Percentiles rank a stretch among this genome's conserved stretches.
Conservation (phyloP, 2,329 filamentous ascomycete species). For the Purpureocillium lavendulum region DNA sequence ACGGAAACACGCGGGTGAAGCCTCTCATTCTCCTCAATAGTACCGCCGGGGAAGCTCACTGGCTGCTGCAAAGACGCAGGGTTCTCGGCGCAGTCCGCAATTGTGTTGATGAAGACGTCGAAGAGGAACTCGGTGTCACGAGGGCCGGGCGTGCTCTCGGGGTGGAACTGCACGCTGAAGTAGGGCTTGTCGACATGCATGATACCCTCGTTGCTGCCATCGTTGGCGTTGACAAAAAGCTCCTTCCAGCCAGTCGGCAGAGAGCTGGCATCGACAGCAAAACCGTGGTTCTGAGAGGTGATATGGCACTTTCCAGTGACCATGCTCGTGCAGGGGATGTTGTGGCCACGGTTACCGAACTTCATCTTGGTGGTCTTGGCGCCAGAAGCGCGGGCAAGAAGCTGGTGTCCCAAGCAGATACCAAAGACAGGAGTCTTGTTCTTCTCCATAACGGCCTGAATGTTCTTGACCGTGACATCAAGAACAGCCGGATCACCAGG, state of each 20-base stretch:
- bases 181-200: constrained; percentile 77
- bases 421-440: constrained; percentile 85
- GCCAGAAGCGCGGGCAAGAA: constrained; percentile 80
- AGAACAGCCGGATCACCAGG: constrained; percentile 90
- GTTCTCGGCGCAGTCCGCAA: constrained; percentile 63
- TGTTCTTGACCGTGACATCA: constrained; percentile 69
- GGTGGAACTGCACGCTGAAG: constrained; percentile 99
- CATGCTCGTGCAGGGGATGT: constrained; percentile 95
- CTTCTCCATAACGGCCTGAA: constrained; percentile 66
- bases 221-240: constrained; percentile 96
- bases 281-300: constrained; percentile 98
- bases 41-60: constrained; percentile 82
- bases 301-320: constrained; percentile 96
- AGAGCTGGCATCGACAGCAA: constrained; percentile 74
- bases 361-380: constrained; percentile 93
- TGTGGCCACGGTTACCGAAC: constrained; percentile 97
- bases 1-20: constrained; percentile 72
- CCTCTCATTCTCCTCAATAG: constrained; percentile 67
- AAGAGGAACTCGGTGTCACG: constrained; percentile 95
- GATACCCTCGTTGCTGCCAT: constrained; percentile 96
- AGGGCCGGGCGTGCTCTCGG: constrained; percentile 91
- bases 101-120: constrained; percentile 88
- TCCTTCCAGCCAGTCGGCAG: constrained; percentile 79
- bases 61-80: constrained; percentile 59
- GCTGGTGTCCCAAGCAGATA: constrained; percentile 92